Evolutionary conservation across 179 eudicot genomes (phyloP).

Genomic region (Heliamphora pulchella): DNA sequence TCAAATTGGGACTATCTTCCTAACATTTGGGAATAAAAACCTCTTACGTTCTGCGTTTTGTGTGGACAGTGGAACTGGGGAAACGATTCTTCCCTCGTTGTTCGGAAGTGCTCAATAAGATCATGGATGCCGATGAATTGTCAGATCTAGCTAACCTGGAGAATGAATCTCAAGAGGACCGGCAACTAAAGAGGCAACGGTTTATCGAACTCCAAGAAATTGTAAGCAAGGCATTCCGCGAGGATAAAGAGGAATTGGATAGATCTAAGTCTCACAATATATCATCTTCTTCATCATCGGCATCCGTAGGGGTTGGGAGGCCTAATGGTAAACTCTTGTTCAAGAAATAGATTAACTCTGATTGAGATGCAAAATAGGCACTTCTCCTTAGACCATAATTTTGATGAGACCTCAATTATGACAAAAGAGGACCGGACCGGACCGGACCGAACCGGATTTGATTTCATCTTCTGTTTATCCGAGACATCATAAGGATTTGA

Average conservation of each 20-base stretch:
- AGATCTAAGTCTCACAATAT: constrained; percentile 31
- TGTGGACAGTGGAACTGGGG: constrained; percentile 64
- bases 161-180: constrained; percentile 54
- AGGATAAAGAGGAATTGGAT: constrained; percentile 56
- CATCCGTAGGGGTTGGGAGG: constrained; percentile 29
- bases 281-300: constrained; percentile 61
- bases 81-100: constrained; percentile 85
- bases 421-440: no score
- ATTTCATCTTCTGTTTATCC: no score
- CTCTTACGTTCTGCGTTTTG: neutral
- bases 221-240: constrained; percentile 49
- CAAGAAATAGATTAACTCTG: constrained; percentile 22
- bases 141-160: constrained; percentile 48
- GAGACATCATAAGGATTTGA: neutral
- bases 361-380: neutral
- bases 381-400: constrained; percentile 20
- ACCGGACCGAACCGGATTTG: no score
- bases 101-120: constrained; percentile 63
- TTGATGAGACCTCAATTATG: neutral
- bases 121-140: constrained; percentile 64
- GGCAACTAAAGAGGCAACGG: constrained; percentile 46
- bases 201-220: constrained; percentile 54
- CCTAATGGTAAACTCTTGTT: constrained; percentile 31
- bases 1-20: neutral
- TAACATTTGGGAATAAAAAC: neutral